phyloP scores from a whole-genome alignment of 352 stramenopile genomes.

The Globisporangium yorkense region DNA sequence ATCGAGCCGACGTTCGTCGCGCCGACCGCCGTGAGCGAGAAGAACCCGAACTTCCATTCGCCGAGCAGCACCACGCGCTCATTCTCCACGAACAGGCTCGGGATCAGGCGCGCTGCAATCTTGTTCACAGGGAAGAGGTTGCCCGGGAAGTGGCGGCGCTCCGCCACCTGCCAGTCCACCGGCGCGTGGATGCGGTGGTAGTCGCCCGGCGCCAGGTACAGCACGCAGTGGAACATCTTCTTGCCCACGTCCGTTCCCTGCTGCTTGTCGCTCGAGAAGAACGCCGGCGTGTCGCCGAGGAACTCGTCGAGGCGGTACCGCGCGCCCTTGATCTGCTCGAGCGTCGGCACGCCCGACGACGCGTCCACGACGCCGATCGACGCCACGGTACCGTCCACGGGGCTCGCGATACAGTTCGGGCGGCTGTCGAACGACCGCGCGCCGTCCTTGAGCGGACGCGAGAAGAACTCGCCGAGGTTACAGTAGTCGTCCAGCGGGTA shows the following conservation, averaged over 20 bases:
- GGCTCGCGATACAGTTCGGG: constrained; percentile 31
- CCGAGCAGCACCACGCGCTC: constrained; percentile 73
- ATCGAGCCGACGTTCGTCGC: constrained; percentile 89
- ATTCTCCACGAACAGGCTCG: constrained; percentile 80
- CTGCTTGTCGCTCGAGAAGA: constrained; percentile 29
- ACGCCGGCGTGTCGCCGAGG: constrained; percentile 50
- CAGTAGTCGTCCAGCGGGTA: constrained; percentile 65
- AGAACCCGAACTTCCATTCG: constrained; percentile 76
- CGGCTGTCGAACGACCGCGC: constrained; percentile 34
- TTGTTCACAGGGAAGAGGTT: constrained; percentile 81
- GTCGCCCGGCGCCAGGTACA: constrained; percentile 82
- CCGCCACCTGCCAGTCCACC: constrained; percentile 62
- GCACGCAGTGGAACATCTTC: constrained; percentile 73
- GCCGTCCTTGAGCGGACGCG: constrained; percentile 68
- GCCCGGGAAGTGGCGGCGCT: constrained; percentile 79
- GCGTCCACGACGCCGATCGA: constrained; percentile 51
- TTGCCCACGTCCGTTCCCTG: constrained; percentile 23
- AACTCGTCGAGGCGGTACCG: constrained; percentile 84
- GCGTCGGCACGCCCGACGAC: constrained; percentile 35
- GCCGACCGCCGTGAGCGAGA: constrained; percentile 77
- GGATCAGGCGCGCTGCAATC: constrained; percentile 53
- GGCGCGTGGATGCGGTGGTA: constrained; percentile 87
- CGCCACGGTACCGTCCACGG: constrained; percentile 57
- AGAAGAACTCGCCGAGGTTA: constrained; percentile 85
- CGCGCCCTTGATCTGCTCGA: constrained; percentile 80